Evolutionary conservation across 2,329 filamentous ascomycete species (phyloP).

Genomic region (Cytospora piceicola): DNA sequence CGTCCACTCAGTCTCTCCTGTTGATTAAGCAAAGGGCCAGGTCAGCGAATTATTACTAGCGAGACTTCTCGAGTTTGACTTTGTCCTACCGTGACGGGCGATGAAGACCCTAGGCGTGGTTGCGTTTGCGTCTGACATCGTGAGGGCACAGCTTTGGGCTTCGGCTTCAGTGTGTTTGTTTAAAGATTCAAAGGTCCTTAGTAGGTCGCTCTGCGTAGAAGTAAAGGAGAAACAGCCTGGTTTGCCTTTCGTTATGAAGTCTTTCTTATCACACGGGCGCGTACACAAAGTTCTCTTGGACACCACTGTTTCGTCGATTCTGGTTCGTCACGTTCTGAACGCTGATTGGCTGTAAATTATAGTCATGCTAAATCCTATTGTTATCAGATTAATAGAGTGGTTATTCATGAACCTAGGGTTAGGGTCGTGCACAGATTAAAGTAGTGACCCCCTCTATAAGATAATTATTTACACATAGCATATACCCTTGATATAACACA

Average conservation of each 20-base stretch:
- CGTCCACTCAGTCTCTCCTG: conserved; percentile 49
- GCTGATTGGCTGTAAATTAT: not conserved
- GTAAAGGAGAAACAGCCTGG: not conserved
- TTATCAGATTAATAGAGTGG: too few relatives aligned
- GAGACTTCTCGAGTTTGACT: conserved; percentile 8
- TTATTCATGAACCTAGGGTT: too few relatives aligned
- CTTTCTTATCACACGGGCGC: not conserved
- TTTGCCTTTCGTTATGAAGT: not conserved
- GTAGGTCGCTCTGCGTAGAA: not conserved
- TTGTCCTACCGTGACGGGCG: conserved; percentile 42
- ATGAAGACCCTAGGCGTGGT: conserved; percentile 44
- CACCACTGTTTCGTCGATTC: too few relatives aligned
- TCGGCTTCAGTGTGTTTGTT: conserved; percentile 8
- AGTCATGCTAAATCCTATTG: too few relatives aligned
- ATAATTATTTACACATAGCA: too few relatives aligned
- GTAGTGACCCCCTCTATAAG: too few relatives aligned
- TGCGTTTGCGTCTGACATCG: conserved; percentile 44
- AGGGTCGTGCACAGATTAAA: too few relatives aligned
- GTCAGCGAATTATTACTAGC: conserved; percentile 11
- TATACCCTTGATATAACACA: too few relatives aligned
- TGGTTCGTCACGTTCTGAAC: not conserved
- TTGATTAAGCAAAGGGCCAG: not conserved
- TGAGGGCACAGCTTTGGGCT: conserved; percentile 8
- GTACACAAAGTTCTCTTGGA: not conserved
- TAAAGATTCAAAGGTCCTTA: not conserved